phyloP scores from a whole-genome alignment of 495 filamentous ascomycete species.

The Penicillium simplicissimum region DNA sequence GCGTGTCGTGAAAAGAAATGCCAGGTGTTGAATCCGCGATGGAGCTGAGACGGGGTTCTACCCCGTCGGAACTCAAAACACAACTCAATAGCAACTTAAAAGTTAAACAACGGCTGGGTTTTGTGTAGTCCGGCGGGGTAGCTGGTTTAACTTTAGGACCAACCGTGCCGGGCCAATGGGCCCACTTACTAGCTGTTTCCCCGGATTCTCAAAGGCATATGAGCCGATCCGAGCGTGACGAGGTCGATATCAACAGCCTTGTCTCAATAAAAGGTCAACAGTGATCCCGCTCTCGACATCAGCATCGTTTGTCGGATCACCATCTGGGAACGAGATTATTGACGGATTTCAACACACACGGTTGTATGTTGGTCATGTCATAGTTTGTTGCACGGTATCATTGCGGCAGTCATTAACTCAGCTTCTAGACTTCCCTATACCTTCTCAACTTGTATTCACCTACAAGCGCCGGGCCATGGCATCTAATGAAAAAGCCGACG shows the following conservation, averaged over 20 bases:
- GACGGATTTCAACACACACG: background rate
- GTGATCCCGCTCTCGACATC: background rate
- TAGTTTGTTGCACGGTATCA: background rate
- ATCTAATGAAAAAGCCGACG: background rate
- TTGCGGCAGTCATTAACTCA: background rate
- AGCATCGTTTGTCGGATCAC: background rate
- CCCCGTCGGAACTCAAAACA: conserved; percentile 6
- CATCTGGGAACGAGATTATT: background rate
- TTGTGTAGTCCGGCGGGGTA: background rate
- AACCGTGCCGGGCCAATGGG: background rate
- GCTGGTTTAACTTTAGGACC: background rate
- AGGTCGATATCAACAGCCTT: background rate
- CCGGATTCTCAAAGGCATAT: background rate
- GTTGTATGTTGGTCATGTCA: background rate
- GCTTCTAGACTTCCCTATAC: background rate
- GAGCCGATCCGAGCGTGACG: background rate
- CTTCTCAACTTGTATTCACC: background rate
- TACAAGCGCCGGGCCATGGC: background rate
- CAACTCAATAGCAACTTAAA: background rate
- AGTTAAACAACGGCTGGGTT: too few relatives aligned
- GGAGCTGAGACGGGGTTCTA: background rate
- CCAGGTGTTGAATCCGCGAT: background rate
- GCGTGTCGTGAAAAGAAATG: background rate
- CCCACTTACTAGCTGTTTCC: background rate
- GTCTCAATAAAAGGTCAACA: background rate